A percentile compares a stretch with the other conserved stretches of the same genome.
phyloP scores from a whole-genome alignment of 202 grass and related monocot genomes.

The Eragrostis tef region DNA sequence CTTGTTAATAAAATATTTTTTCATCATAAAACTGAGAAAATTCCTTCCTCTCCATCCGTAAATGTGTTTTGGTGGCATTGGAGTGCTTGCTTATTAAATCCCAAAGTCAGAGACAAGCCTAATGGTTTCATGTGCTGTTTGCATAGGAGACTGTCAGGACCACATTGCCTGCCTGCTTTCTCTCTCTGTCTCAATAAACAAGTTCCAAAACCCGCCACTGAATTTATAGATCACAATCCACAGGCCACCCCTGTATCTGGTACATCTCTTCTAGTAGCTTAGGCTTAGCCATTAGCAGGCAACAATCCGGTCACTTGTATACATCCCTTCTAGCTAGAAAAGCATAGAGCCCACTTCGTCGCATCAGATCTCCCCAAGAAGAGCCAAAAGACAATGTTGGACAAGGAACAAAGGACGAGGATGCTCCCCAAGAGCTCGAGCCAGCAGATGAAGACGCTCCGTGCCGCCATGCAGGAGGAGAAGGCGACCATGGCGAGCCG shows the following conservation, averaged over 20 bases:
- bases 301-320: not conserved
- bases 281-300: not conserved
- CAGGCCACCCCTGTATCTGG: not conserved
- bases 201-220: not conserved
- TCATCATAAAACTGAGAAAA: not conserved
- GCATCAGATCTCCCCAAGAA: not conserved
- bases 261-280: not conserved
- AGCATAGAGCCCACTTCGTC: not conserved
- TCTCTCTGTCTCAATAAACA: not conserved
- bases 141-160: not conserved
- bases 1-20: not conserved
- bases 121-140: slow-evolving; percentile 47
- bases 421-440: slow-evolving; percentile 55
- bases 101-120: slow-evolving; percentile 42
- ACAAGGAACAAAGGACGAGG: slow-evolving; percentile 24
- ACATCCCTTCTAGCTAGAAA: not conserved
- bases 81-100: slow-evolving; percentile 11
- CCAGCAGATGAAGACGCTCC: slow-evolving; percentile 48
- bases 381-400: slow-evolving; percentile 5
- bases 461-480: slow-evolving; percentile 47
- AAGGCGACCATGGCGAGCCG: slow-evolving; percentile 25
- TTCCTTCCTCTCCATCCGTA: not conserved
- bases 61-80: not conserved
- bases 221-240: not conserved
- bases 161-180: slow-evolving; percentile 2